phyloP scores from a whole-genome alignment of 257 asterid species.

The Rauvolfia tetraphylla region DNA sequence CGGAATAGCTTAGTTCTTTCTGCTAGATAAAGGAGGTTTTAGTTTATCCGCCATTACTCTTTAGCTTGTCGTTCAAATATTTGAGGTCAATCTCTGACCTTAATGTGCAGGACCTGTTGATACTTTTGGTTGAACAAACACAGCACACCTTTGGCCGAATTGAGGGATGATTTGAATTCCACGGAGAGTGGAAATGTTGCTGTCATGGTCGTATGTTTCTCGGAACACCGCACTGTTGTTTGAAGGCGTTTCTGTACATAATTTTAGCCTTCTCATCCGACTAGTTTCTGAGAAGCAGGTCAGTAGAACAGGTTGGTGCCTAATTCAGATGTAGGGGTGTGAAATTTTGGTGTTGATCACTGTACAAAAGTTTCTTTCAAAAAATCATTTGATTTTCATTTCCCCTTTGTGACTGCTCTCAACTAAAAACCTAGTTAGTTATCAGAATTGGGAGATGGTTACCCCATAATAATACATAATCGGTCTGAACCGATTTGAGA shows the following conservation, averaged over 20 bases:
- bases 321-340: conserved; percentile 18
- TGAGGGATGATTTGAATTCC: neutral
- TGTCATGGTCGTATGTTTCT: conserved; percentile 25
- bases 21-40: conserved; percentile 14
- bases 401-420: conserved; percentile 15
- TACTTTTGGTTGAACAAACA: neutral
- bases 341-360: conserved; percentile 34
- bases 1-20: conserved; percentile 19
- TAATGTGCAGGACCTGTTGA: conserved; percentile 1
- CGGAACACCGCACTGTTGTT: conserved; percentile 20
- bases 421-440: conserved; percentile 37
- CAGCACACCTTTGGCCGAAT: neutral
- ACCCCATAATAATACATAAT: conserved; percentile 34
- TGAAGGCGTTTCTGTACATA: conserved; percentile 37
- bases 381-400: neutral
- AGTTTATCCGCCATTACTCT: conserved; percentile 8
- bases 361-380: conserved; percentile 35
- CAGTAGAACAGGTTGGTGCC: conserved; percentile 32
- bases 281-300: conserved; percentile 30
- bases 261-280: conserved; percentile 16
- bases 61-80: conserved; percentile 5
- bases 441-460: conserved; percentile 36
- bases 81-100: conserved; percentile 18
- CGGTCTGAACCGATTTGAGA: conserved; percentile 10
- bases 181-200: conserved; percentile 30